Base-by-base conservation (phyloP, 2,329 filamentous ascomycete species). In the Calonectria naviculata region DNA sequence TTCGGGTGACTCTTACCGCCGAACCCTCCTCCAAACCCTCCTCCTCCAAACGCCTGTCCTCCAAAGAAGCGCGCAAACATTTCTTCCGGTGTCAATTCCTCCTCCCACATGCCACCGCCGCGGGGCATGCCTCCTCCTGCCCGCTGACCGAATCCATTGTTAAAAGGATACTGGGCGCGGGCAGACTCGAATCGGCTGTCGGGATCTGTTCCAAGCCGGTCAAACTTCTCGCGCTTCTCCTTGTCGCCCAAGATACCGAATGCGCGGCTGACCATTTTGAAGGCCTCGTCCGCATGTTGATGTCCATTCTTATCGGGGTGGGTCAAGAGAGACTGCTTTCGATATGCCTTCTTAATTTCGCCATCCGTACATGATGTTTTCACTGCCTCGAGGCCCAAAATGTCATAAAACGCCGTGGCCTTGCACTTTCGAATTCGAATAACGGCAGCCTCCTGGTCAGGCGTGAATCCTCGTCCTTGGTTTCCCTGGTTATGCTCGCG, bases 301-400 rank as follows among this genome's bases (percentile, higher is more conserved):
- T 98, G 95, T 62, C 95, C 95, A 88, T 99, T 99, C 88, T 99
- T 99, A 87, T 99, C 97, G 74, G 97, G 97, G 87, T 99, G 97
- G 71, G 97, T 99, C 80, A 98, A 88, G 79, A 99, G 87, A 81
- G 94, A 97, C 82, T 97, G 89, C 85, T 98, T 98, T 80, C 96
- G 91, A 85, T 99, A 99, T 8, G 97, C 96, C 87, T 98, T 98
- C 84, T 98, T 99, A 81, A 99, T 95, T 80, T 98, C 96, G 73
- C 88, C 84, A 77, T 98, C 96, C 60, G 91, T 91, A 79, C 90
- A 93, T 24, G 91, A 90, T 68, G 88, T 85, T 77, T 89, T 89
- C 44, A 92, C 86, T 61, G 86, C 84, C 73, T 93, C 91, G 60
- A 98, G 85, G 26, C 92, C 92, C 36, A 99, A 86, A 77, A 99